phyloP scores from a whole-genome alignment of 202 grass and related monocot species.

The Elaeis oleifera region DNA sequence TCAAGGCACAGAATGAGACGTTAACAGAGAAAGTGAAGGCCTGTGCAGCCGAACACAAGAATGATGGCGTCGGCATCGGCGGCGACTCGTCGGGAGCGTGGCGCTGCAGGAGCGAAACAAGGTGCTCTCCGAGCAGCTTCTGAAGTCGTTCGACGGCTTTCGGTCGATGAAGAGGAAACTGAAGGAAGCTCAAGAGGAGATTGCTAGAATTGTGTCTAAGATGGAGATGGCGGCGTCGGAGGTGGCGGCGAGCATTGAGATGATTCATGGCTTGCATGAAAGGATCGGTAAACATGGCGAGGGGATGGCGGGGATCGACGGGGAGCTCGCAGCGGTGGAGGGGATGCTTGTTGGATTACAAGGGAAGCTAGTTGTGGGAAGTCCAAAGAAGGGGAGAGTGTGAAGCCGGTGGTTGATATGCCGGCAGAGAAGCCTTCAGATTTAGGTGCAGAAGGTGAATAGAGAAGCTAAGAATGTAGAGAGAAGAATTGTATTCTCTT shows the following conservation, averaged over 20 bases:
- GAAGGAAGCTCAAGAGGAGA: slow-evolving; percentile 9
- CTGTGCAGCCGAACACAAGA: background rate
- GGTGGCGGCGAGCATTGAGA: background rate
- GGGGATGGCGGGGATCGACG: background rate
- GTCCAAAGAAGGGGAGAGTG: no score
- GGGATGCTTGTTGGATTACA: background rate
- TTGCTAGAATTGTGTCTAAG: background rate
- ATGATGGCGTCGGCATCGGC: background rate
- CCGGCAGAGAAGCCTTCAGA: no score
- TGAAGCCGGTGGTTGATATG: no score
- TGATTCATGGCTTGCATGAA: background rate
- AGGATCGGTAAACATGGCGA: background rate
- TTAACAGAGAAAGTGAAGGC: slow-evolving; percentile 22
- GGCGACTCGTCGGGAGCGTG: background rate
- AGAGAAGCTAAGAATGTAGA: no score
- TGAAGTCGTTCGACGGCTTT: slow-evolving; percentile 3
- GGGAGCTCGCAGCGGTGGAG: background rate
- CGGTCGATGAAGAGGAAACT: slow-evolving; percentile 12
- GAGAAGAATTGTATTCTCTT: no score
- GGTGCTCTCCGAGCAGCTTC: slow-evolving; percentile 20
- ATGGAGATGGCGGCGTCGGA: background rate
- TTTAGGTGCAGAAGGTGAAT: no score
- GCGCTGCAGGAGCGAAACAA: slow-evolving; percentile 20
- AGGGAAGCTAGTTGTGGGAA: background rate
- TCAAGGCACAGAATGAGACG: slow-evolving; percentile 18